Percentiles rank a stretch among this genome's conserved stretches.
phyloP scores from a whole-genome alignment of 176 grass and related monocot species.

The Oropetium thomaeum region DNA sequence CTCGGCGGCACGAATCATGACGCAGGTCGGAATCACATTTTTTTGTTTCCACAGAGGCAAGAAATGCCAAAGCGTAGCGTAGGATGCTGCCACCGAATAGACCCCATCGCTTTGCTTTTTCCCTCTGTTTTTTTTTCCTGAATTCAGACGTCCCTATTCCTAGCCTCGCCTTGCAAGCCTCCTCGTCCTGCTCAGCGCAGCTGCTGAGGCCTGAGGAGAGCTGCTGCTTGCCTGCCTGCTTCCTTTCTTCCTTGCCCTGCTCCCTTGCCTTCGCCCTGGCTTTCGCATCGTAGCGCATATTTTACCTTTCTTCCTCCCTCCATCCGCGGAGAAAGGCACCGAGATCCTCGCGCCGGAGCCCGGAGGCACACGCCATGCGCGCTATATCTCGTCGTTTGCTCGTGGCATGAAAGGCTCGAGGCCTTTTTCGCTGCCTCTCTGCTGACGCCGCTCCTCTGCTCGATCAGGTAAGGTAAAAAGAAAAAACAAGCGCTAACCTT shows the following conservation, averaged over 20 bases:
- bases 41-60: neutral
- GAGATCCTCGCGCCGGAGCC: constrained; percentile 18
- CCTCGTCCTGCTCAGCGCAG: constrained; percentile 6
- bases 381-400: neutral
- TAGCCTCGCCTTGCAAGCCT: constrained; percentile 56
- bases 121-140: constrained; percentile 28
- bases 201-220: no score
- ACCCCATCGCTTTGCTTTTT: constrained; percentile 36
- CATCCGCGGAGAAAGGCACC: constrained; percentile 13
- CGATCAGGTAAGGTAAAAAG: no score
- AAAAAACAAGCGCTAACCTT: constrained; percentile 4
- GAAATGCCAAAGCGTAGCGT: neutral
- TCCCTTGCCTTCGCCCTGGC: constrained; percentile 11
- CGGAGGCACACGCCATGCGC: neutral
- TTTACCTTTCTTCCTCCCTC: constrained; percentile 7
- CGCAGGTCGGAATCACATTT: neutral
- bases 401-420: constrained; percentile 21
- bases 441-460: constrained; percentile 5
- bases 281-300: constrained; percentile 21
- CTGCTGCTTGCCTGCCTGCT: no score
- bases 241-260: constrained; percentile 7
- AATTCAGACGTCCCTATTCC: constrained; percentile 36
- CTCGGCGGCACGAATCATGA: neutral
- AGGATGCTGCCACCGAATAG: constrained; percentile 18
- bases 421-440: constrained; percentile 5